phyloP scores from a whole-genome alignment of 345 rosid genomes.

The Arabidopsis suecica region DNA sequence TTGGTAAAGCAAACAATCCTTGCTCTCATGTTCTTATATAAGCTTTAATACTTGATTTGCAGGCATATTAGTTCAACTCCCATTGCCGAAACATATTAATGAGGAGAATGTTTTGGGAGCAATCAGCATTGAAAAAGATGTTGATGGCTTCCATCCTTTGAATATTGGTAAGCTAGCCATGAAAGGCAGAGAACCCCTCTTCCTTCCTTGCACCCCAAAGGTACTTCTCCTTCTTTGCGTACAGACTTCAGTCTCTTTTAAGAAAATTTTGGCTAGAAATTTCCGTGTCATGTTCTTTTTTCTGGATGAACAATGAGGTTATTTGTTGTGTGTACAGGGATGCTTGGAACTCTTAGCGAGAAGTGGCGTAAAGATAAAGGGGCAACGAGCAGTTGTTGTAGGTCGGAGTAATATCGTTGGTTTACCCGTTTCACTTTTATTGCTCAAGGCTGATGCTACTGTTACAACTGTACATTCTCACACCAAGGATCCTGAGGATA shows the following conservation, averaged over 20 bases:
- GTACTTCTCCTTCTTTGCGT: conserved; percentile 44
- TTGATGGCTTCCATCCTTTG: conserved; percentile 96
- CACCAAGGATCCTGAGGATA: conserved; percentile 65
- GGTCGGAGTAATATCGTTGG: conserved; percentile 97
- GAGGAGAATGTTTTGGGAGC: conserved; percentile 84
- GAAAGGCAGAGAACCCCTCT: conserved; percentile 96
- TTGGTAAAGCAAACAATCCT: neutral
- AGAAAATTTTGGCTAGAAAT: neutral
- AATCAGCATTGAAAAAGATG: conserved; percentile 83
- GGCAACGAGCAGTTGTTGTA: conserved; percentile 83
- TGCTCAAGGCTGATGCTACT: conserved; percentile 95
- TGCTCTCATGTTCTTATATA: neutral
- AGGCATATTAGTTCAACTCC: conserved; percentile 96
- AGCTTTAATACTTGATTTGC: conserved; percentile 32
- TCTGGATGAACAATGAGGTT: neutral
- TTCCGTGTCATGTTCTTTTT: neutral
- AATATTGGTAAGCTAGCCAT: conserved; percentile 96
- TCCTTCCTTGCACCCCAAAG: conserved; percentile 96
- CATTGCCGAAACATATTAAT: conserved; percentile 81
- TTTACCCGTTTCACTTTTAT: conserved; percentile 80
- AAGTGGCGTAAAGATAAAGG: conserved; percentile 71
- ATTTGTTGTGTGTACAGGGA: conserved; percentile 56
- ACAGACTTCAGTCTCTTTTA: neutral
- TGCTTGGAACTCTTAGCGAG: conserved; percentile 85
- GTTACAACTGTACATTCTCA: conserved; percentile 79